Evolutionary conservation across 108 stramenopile species (phyloP), one percentile per base, ranked within the genome.

Genomic region (Mediolabrus comicus): DNA sequence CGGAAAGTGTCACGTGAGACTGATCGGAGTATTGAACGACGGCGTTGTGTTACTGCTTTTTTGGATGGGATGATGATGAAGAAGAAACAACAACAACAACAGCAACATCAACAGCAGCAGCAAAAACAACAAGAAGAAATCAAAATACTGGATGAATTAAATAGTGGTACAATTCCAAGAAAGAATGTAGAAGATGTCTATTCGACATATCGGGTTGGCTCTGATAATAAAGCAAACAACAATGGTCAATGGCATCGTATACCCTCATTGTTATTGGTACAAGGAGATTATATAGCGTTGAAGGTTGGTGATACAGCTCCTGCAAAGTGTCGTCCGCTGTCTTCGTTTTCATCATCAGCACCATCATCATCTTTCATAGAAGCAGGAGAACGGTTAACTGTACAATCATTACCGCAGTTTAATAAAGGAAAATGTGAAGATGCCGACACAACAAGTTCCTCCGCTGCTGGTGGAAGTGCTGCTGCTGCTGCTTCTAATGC

Each of bases 261-360:
- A 27, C 90, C 93, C 0, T 72, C 87, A 1, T 65, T 94, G 11
- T 62, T 91, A 4, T 53, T 94, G 51, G 89, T 87, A 2, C 30
- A 86, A 53, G 93, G 90, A 11, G 93, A 94, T 81, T 75, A 71
- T 46, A 84, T 94, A 35, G 88, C 90, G 2, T 55, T 94, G 34
- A 91, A 89, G 69, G 71, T 91, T 54, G 93, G 93, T 11, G 90
- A 92, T 77, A 81, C 70, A 12, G 81, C 78, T 38, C 89, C 89
- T 14, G 86, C 88, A 16, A 82, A 61, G 33, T 79, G 72, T 32
- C 24, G 53, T 27, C 46, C 46, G 3, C 22, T 49, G 46, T 49
- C 46, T 22, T 49, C 46, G 1, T 22, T 22, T 0, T 22, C 46
- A 9, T 46, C 43, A 19, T 49, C 22, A 17, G 41, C n/a, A n/a